These are phyloP conservation scores for Scleroderma bovista DNA, from an alignment of 768 basidiomycete genomes.

Conservation along the genomic window DNA sequence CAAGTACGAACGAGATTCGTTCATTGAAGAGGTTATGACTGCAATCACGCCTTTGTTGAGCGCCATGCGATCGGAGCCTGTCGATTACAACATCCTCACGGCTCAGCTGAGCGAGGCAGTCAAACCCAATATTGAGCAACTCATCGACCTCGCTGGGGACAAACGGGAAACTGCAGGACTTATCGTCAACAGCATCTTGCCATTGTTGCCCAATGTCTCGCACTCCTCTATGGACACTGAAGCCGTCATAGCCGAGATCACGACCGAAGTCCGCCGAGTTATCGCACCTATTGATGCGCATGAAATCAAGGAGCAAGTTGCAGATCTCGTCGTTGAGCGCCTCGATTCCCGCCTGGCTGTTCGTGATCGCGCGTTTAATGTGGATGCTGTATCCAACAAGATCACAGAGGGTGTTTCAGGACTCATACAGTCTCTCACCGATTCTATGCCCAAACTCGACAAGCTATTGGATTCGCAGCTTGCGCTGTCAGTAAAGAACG, in stretches of 20 bases:
- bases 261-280: slow-evolving; percentile 62
- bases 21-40: slow-evolving; percentile 56
- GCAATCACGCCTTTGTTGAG: slow-evolving; percentile 57
- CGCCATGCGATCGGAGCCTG: slow-evolving; percentile 54
- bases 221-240: slow-evolving; percentile 45
- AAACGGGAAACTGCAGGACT: slow-evolving; percentile 83
- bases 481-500: slow-evolving; percentile 34
- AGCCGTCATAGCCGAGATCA: slow-evolving; percentile 52
- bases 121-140: slow-evolving; percentile 82
- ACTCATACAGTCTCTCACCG: slow-evolving; percentile 37
- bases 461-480: slow-evolving; percentile 39
- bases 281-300: slow-evolving; percentile 78
- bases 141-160: slow-evolving; percentile 85
- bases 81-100: slow-evolving; percentile 78
- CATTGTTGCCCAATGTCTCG: slow-evolving; percentile 48
- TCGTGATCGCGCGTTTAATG: slow-evolving; percentile 64
- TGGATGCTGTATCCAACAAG: slow-evolving; percentile 51
- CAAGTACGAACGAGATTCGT: slow-evolving; percentile 49
- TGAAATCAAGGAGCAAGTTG: slow-evolving; percentile 85
- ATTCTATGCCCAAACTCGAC: slow-evolving; percentile 37
- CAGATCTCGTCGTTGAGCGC: slow-evolving; percentile 82
- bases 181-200: slow-evolving; percentile 68
- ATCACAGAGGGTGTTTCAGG: slow-evolving; percentile 49
- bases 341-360: slow-evolving; percentile 76
- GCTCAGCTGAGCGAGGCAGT: slow-evolving; percentile 75